phyloP scores from a whole-genome alignment of 805 yeast genomes.

The Myxozyma lipomycoides region DNA sequence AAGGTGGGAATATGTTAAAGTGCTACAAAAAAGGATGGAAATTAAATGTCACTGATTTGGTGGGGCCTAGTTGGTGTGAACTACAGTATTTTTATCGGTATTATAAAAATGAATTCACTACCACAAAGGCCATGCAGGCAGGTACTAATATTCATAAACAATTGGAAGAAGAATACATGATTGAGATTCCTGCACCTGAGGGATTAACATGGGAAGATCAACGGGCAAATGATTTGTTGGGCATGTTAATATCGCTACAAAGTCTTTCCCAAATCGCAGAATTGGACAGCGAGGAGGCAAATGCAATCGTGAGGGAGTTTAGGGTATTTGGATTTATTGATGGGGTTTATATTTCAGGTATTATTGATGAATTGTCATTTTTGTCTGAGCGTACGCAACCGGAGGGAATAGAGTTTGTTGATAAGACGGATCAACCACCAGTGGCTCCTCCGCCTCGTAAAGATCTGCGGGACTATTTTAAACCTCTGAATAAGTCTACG shows the following conservation, averaged over 20 bases:
- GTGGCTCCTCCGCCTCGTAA: background rate
- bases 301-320: slow-evolving; percentile 17
- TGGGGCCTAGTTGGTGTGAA: slow-evolving; percentile 27
- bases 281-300: slow-evolving; percentile 1
- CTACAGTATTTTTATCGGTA: slow-evolving; percentile 22
- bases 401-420: slow-evolving; percentile 15
- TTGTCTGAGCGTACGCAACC: slow-evolving; percentile 7
- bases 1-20: slow-evolving; percentile 7
- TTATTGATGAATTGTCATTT: slow-evolving; percentile 26
- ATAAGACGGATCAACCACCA: background rate
- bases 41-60: slow-evolving; percentile 18
- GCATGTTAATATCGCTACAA: slow-evolving; percentile 16
- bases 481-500: slow-evolving; percentile 1
- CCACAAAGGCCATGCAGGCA: slow-evolving; percentile 15
- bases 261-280: slow-evolving; percentile 8
- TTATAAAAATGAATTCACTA: slow-evolving; percentile 8
- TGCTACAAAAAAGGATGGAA: slow-evolving; percentile 13
- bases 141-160: slow-evolving; percentile 22
- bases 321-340: slow-evolving; percentile 24
- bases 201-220: slow-evolving; percentile 13
- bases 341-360: slow-evolving; percentile 21
- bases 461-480: slow-evolving; percentile 8
- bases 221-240: slow-evolving; percentile 12
- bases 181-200: background rate
- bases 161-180: slow-evolving; percentile 11